Base-by-base conservation (phyloP, 140 eudicot species). In the Bidens hawaiensis region DNA sequence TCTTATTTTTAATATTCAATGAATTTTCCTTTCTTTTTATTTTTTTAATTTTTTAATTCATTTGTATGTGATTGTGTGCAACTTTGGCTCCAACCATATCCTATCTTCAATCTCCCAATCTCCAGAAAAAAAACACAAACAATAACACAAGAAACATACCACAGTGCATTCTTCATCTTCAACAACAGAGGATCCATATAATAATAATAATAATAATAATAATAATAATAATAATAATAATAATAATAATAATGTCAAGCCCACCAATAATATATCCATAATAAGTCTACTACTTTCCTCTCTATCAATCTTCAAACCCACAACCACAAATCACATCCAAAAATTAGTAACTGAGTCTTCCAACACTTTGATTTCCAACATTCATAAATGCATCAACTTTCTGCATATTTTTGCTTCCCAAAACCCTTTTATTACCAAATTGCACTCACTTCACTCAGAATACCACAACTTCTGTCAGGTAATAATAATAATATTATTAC, bases 381-480 rank as follows among this genome's bases (percentile, higher is more conserved):
- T 87, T 25, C 88, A 67, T 5, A 79, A 53, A 36, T 84, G 80
- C 55, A 36, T 72, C 74, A 52, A 5, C 15, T 63, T 65, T 21
- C 19, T 88, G 10, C 83, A 77, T 14, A 6, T 42, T 5, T 58
- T 78, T n/a, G 77, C 83, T 64, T 61, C 88, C 56, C 65, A 61
- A 27, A 81, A 81, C 34, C 85, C 81, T 36, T 30, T 84, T 68
- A 42, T 82, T 40, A 38, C 56, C 51, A 71, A 75, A 55, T 45
- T 80, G 48, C 45, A 70, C 17, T 78, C 79, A 17, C 62, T 80
- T 27, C 70, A 73, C 28, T 53, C 74, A 6, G 73, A 75, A 22
- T 75, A 84, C 42, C 76, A 73, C 17, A 41, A 48, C 22, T 69
- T 78, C 59, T 71, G 82, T 33, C 94, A 81, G 95, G 89, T 84